Evolutionary conservation across 768 basidiomycete genomes (phyloP).

Genomic region (Cyclocybe aegerita): DNA sequence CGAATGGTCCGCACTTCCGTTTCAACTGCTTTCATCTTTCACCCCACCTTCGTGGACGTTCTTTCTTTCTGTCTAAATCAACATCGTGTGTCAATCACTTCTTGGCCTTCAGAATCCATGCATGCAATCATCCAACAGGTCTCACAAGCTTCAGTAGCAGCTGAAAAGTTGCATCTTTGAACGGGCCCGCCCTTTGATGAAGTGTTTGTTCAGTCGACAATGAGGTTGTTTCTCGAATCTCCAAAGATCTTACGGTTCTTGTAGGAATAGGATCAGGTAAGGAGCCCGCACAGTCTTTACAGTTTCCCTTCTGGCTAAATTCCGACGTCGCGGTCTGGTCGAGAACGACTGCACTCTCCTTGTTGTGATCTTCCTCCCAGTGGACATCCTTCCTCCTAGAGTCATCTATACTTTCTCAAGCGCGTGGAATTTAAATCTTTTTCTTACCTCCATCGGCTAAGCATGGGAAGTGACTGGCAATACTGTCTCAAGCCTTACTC

Average conservation of each 20-base stretch:
- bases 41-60: no score
- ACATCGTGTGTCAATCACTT: no score
- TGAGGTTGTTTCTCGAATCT: slow-evolving; percentile 78
- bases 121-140: slow-evolving; percentile 87
- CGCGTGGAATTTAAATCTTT: slow-evolving; percentile 3
- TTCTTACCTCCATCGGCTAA: slow-evolving; percentile 3
- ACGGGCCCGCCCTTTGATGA: neutral
- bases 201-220: slow-evolving; percentile 60
- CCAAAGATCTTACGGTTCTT: slow-evolving; percentile 84
- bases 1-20: no score
- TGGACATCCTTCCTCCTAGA: slow-evolving; percentile 10
- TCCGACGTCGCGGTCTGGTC: slow-evolving; percentile 69
- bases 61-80: no score
- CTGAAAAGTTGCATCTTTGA: slow-evolving; percentile 33
- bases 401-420: neutral
- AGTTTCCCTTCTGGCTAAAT: slow-evolving; percentile 3
- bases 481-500: slow-evolving; percentile 49
- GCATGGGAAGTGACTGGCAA: slow-evolving; percentile 6
- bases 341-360: slow-evolving; percentile 62
- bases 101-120: slow-evolving; percentile 42
- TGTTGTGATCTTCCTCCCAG: slow-evolving; percentile 11
- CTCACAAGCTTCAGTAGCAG: slow-evolving; percentile 79
- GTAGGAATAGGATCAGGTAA: slow-evolving; percentile 85
- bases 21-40: neutral
- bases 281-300: slow-evolving; percentile 12